A percentile compares a stretch with the other conserved stretches of the same genome.
phyloP scores from a whole-genome alignment of 31 red algal genomes.

The Odonthalia washingtoniensis region DNA sequence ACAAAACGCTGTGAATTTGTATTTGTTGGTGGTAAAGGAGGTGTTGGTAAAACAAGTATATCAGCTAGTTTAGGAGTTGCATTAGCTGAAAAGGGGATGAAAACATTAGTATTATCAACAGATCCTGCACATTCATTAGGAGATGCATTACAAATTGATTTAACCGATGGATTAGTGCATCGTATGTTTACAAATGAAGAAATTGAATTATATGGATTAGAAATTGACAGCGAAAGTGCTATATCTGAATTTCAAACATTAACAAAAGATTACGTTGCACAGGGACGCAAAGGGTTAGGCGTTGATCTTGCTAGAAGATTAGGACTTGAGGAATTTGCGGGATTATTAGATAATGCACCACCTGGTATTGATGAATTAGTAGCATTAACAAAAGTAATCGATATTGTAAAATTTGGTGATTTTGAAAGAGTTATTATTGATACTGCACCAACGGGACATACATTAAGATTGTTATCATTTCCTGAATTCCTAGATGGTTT shows the following conservation, averaged over 20 bases:
- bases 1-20: conserved; percentile 50
- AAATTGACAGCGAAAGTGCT: conserved; percentile 88
- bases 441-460: conserved; percentile 97
- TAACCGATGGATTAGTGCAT: conserved; percentile 65
- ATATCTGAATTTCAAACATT: conserved; percentile 79
- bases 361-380: conserved; percentile 96
- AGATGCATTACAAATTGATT: conserved; percentile 68
- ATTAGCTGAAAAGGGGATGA: conserved; percentile 71
- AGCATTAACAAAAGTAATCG: conserved; percentile 85
- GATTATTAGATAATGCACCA: conserved; percentile 93
- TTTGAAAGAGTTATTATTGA: conserved; percentile 94
- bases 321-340: conserved; percentile 89
- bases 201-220: conserved; percentile 80
- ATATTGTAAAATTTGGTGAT: conserved; percentile 72
- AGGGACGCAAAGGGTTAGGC: conserved; percentile 56
- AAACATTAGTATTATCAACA: conserved; percentile 88
- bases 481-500: conserved; percentile 93
- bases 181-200: conserved; percentile 50
- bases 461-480: conserved; percentile 86
- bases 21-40: conserved; percentile 95
- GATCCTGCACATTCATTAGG: conserved; percentile 97
- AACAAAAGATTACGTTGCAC: conserved; percentile 64
- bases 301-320: conserved; percentile 82
- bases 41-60: conserved; percentile 92
- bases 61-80: conserved; percentile 64